Conservation (phyloP, 176 grass and related monocot genomes). For the Tuctoria greenei region DNA sequence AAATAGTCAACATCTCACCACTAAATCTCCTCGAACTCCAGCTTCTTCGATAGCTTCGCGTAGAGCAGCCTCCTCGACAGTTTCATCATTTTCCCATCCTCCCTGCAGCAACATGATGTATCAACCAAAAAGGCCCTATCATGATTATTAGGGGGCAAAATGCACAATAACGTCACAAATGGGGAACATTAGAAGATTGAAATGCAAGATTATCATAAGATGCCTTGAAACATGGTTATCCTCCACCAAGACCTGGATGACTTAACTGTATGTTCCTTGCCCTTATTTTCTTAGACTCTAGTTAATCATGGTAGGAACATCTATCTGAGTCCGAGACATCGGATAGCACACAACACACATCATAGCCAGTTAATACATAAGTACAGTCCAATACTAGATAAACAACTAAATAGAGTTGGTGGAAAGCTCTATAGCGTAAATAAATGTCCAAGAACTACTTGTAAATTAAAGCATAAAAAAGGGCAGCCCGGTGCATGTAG, state of each 20-base stretch:
- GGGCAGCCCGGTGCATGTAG: too few relatives aligned
- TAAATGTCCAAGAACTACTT: background rate
- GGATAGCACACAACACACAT: background rate
- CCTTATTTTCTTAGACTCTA: background rate
- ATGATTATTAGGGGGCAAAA: background rate
- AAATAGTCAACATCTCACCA: conserved; percentile 51
- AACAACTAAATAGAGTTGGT: background rate
- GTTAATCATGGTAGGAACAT: conserved; percentile 4
- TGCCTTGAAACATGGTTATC: conserved; percentile 5
- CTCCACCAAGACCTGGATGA: conserved; percentile 2
- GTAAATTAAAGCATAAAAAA: too few relatives aligned
- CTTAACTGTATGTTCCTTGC: background rate
- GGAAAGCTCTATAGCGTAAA: background rate
- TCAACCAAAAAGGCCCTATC: background rate
- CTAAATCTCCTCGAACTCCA: conserved; percentile 84
- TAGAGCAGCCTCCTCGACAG: conserved; percentile 81
- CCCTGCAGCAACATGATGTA: conserved; percentile 49
- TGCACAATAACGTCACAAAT: background rate
- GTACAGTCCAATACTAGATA: background rate
- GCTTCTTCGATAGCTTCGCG: conserved; percentile 93
- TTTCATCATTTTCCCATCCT: conserved; percentile 99
- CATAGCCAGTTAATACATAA: background rate
- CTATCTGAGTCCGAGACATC: background rate
- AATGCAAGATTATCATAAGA: background rate
- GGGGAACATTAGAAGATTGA: background rate